Percentiles rank a stretch among this genome's conserved stretches.
phyloP scores from a whole-genome alignment of 768 basidiomycete species.

The Russula emetica region DNA sequence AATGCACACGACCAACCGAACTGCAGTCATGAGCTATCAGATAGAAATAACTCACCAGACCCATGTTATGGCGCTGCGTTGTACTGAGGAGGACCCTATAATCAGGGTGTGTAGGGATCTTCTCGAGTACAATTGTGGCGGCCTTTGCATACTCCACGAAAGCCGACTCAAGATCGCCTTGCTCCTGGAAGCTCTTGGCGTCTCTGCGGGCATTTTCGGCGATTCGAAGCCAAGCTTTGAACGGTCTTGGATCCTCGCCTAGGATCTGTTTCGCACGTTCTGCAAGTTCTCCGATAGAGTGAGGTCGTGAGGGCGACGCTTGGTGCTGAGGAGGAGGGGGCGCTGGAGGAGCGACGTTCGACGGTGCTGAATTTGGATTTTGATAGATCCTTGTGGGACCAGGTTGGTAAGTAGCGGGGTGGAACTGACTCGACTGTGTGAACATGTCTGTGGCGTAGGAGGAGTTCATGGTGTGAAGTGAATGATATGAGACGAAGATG shows the following conservation, averaged over 20 bases:
- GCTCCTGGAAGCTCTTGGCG: slow-evolving; percentile 30
- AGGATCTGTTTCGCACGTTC: slow-evolving; percentile 51
- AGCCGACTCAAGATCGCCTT: slow-evolving; percentile 61
- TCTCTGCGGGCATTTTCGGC: slow-evolving; percentile 60
- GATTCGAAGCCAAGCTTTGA: slow-evolving; percentile 63
- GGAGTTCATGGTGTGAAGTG: slow-evolving; percentile 13
- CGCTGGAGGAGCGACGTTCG: slow-evolving; percentile 12
- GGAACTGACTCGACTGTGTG: slow-evolving; percentile 17
- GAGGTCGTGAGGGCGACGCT: slow-evolving; percentile 31
- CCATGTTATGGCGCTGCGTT: slow-evolving; percentile 62
- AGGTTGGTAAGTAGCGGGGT: slow-evolving; percentile 15
- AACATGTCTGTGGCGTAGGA: slow-evolving; percentile 6
- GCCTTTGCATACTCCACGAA: slow-evolving; percentile 70
- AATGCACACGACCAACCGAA: slow-evolving; percentile 10
- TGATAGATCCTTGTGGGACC: slow-evolving; percentile 9
- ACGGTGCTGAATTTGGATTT: slow-evolving; percentile 14
- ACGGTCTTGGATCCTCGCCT: slow-evolving; percentile 53
- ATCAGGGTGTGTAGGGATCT: slow-evolving; percentile 67
- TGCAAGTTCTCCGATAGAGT: slow-evolving; percentile 63
- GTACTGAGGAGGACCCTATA: slow-evolving; percentile 52
- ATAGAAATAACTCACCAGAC: slow-evolving; percentile 50
- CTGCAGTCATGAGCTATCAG: background rate
- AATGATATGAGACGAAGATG: slow-evolving; percentile 1
- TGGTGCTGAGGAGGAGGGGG: slow-evolving; percentile 1
- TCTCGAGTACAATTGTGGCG: slow-evolving; percentile 74